These are phyloP conservation scores for Taxawa tesnikishii DNA, from an alignment of 2,329 filamentous ascomycete species.

Conservation along the genomic window DNA sequence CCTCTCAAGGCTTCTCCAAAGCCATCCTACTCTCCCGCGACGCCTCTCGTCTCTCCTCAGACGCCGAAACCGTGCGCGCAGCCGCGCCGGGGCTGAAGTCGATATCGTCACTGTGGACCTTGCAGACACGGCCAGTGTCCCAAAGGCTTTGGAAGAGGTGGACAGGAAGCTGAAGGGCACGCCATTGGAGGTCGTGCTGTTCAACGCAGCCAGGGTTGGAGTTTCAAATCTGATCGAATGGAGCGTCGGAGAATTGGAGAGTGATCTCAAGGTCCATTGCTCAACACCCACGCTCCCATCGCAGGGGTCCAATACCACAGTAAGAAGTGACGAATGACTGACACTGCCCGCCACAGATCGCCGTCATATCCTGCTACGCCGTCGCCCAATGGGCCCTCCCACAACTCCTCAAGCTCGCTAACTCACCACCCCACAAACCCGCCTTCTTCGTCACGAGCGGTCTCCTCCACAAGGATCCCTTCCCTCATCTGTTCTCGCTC, in stretches of 20 bases:
- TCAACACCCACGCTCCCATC: too few relatives aligned
- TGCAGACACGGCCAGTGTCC: slow-evolving; percentile 25
- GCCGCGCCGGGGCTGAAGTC: slow-evolving; percentile 24
- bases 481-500: slow-evolving; percentile 35
- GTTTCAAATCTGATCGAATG: slow-evolving; percentile 30
- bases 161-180: slow-evolving; percentile 30
- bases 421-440: slow-evolving; percentile 35
- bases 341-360: slow-evolving; percentile 30
- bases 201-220: slow-evolving; percentile 39
- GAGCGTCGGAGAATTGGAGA: slow-evolving; percentile 31
- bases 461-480: slow-evolving; percentile 33
- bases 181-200: slow-evolving; percentile 38
- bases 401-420: slow-evolving; percentile 22
- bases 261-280: slow-evolving; percentile 38
- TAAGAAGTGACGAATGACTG: too few relatives aligned
- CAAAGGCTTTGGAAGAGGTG: slow-evolving; percentile 26
- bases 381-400: slow-evolving; percentile 36
- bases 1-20: slow-evolving; percentile 31
- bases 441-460: too few relatives aligned
- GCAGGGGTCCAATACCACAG: too few relatives aligned
- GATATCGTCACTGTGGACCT: slow-evolving; percentile 34
- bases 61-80: slow-evolving; percentile 19
- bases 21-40: slow-evolving; percentile 37
- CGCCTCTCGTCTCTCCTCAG: slow-evolving; percentile 24
- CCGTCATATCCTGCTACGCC: slow-evolving; percentile 35